These are phyloP conservation scores for Claviceps monticola DNA, from an alignment of 2,329 filamentous ascomycete species.

Conservation along the genomic window DNA sequence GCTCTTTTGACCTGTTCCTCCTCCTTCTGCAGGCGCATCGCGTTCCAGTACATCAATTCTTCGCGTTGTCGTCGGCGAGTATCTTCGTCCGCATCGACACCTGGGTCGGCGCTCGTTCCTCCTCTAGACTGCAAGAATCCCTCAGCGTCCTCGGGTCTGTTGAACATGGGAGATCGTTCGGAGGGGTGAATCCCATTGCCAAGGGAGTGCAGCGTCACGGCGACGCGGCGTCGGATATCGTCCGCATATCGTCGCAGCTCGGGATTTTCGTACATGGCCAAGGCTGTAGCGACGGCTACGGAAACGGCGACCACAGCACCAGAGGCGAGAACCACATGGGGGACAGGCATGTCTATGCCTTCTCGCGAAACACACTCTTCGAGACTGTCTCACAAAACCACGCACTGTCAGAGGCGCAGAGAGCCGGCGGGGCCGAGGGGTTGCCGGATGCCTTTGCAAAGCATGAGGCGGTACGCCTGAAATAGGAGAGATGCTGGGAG, in stretches of 20 bases:
- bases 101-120: conserved; percentile 25
- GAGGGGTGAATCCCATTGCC: conserved; percentile 41
- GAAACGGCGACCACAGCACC: conserved; percentile 44
- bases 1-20: conserved; percentile 23
- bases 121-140: conserved; percentile 44
- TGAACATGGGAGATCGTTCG: conserved; percentile 41
- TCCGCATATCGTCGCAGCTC: conserved; percentile 48
- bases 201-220: conserved; percentile 43
- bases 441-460: too few species aligned
- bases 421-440: too few species aligned
- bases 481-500: too few species aligned
- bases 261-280: conserved; percentile 50
- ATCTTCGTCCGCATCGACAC: conserved; percentile 49
- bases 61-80: conserved; percentile 46
- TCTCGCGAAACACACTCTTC: too few species aligned
- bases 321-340: conserved; percentile 39
- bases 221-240: conserved; percentile 47
- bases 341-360: conserved; percentile 33
- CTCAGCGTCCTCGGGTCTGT: conserved; percentile 51
- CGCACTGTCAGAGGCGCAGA: too few species aligned
- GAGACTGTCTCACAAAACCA: too few species aligned
- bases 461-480: too few species aligned
- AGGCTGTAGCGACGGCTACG: conserved; percentile 41
- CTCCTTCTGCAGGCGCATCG: conserved; percentile 35
- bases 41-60: conserved; percentile 54